Base-by-base conservation (phyloP, 257 asterid species). In the Schizonepeta tenuifolia region DNA sequence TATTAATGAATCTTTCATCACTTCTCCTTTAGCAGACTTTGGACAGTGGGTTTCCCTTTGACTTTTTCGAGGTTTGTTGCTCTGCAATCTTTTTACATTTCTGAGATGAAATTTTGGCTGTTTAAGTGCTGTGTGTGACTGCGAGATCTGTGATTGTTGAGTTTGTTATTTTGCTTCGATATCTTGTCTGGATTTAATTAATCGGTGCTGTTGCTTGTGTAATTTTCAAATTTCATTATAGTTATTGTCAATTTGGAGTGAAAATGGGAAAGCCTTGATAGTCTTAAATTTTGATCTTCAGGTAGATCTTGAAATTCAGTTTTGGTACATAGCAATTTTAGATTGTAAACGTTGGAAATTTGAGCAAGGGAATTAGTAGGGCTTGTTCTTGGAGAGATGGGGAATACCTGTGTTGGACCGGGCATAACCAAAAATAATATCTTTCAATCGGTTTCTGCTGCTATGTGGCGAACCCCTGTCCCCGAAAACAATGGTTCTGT, bases 391-490 rank as follows among this genome's bases (percentile, higher is more conserved):
- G 65, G 67, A 61, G 83, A 76, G 71, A 93, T 93, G 98, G 98
- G 98, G 78, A 93, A 93, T 78, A 90, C 91, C 82, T 93, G 98
- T 78, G 96, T 90, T 67, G 98, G 98, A 72, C 98, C 98, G 2
- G 83, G 81, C 74, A 79, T 89, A 40, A 72, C 92, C 1, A 93
- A 85, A 73, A 93, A 77, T 76, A 78, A 89, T n/a, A 72, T 93
- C 28, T 68, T 93, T 31, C 95, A 92, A 84, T 92, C 98, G 2
- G 93, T 92, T 66, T 90, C 97, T 36, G 97, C 91, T 7, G 95
- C 93, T 64, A 86, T 90, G 89, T 92, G 98, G 98, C 93, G 95
- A 72, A n/a, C 87, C 72, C 90, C 89, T 18, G 11, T 77, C 28
- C 93, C 96, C 1, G 94, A 84, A 17, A 78, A 66, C 43, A 47